Percentiles rank a stretch among this genome's conserved stretches.
These are phyloP conservation scores for Zhuliangozyma blackwelliae DNA, from an alignment of 1,139 yeast species.

Conservation along the genomic window DNA sequence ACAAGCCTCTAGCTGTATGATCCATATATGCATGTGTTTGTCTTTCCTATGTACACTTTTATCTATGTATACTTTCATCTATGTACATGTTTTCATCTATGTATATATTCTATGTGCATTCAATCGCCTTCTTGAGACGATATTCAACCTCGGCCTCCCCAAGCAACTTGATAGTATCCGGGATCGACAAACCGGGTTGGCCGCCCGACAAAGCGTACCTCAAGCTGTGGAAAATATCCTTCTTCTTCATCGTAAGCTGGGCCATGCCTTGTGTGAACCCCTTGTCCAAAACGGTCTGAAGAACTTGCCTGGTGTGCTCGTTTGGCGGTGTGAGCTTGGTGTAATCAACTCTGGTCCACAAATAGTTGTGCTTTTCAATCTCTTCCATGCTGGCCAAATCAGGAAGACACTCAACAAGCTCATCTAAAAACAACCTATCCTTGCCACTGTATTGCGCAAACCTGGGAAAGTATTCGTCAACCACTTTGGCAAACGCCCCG, in stretches of 20 bases:
- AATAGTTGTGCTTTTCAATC: conserved; percentile 43
- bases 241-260: conserved; percentile 24
- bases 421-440: conserved; percentile 12
- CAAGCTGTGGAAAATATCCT: conserved; percentile 53
- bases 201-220: conserved; percentile 75
- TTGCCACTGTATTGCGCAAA: conserved; percentile 15
- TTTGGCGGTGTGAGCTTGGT: conserved; percentile 10
- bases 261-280: conserved; percentile 14
- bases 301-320: conserved; percentile 3
- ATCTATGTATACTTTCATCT: too few species aligned
- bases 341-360: conserved; percentile 42
- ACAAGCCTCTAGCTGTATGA: conserved; percentile 2
- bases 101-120: conserved; percentile 1
- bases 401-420: too few species aligned
- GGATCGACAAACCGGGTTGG: conserved; percentile 65
- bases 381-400: conserved; percentile 45
- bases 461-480: conserved; percentile 23
- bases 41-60: not conserved
- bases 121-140: conserved; percentile 31
- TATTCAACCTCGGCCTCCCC: conserved; percentile 42
- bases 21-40: not conserved
- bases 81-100: conserved; percentile 6
- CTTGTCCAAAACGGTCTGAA: conserved; percentile 4
- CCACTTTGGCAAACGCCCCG: conserved; percentile 23
- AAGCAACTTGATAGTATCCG: conserved; percentile 51